phyloP scores from a whole-genome alignment of 2,329 filamentous ascomycete species.

The Monosporascus sp. region DNA sequence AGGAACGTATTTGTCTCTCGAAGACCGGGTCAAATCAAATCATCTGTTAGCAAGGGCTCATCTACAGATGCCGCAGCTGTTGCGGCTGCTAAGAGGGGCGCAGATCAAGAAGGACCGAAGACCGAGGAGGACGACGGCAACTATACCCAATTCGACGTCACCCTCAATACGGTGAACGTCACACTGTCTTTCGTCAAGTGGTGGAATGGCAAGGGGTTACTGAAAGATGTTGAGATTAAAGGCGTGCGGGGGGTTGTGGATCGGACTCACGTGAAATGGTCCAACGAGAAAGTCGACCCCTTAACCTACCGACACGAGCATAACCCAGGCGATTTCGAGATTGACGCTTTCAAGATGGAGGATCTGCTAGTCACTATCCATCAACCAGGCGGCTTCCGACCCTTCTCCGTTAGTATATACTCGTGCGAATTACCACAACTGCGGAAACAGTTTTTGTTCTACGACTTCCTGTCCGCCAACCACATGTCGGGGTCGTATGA shows the following conservation, averaged over 20 bases:
- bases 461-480: slow-evolving; percentile 91
- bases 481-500: slow-evolving; percentile 96
- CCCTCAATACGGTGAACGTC: slow-evolving; percentile 91
- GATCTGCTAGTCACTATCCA: slow-evolving; percentile 88
- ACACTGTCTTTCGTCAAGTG: slow-evolving; percentile 97
- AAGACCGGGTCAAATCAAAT: slow-evolving; percentile 73
- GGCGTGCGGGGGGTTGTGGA: slow-evolving; percentile 91
- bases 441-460: slow-evolving; percentile 95
- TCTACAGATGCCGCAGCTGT: slow-evolving; percentile 78
- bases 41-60: slow-evolving; percentile 88
- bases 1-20: slow-evolving; percentile 94
- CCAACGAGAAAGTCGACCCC: slow-evolving; percentile 67
- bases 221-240: slow-evolving; percentile 90
- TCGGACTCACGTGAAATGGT: slow-evolving; percentile 74
- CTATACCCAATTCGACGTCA: slow-evolving; percentile 95
- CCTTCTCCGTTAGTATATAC: slow-evolving; percentile 92
- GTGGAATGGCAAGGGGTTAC: slow-evolving; percentile 92
- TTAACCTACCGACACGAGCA: slow-evolving; percentile 84
- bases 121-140: slow-evolving; percentile 79
- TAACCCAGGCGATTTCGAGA: slow-evolving; percentile 89
- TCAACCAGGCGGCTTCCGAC: slow-evolving; percentile 85
- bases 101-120: slow-evolving; percentile 38
- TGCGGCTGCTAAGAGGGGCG: slow-evolving; percentile 65
- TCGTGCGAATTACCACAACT: slow-evolving; percentile 90
- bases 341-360: slow-evolving; percentile 94